phyloP scores from a whole-genome alignment of 164 flowering plant genomes.

The grape (Vitis vinifera) region ASM3070453v1 NC_081813.1:5597501-5598000 shows the following conservation, averaged over 20 bases:
- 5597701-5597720: neutral
- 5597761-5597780: constrained; percentile 41
- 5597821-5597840: constrained; percentile 25
- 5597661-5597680: constrained; percentile 14
- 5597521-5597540: too few relatives aligned
- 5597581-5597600: neutral
- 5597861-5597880: constrained; percentile 36
- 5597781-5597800: constrained; percentile 20
- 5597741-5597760: neutral
- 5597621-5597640: constrained; percentile 2
- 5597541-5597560: too few relatives aligned
- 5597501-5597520: too few relatives aligned
- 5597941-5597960: neutral
- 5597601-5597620: neutral
- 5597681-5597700: neutral
- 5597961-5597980: constrained; percentile 2
- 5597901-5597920: constrained; percentile 24
- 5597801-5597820: constrained; percentile 31
- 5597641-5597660: constrained; percentile 8
- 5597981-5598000: constrained; percentile 31
- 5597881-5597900: constrained; percentile 41
- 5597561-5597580: too few relatives aligned
- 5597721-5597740: neutral
- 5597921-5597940: neutral
- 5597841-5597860: constrained; percentile 16